Conservation (phyloP, 352 stramenopile species). For the Phytophthora niederhauseri region DNA sequence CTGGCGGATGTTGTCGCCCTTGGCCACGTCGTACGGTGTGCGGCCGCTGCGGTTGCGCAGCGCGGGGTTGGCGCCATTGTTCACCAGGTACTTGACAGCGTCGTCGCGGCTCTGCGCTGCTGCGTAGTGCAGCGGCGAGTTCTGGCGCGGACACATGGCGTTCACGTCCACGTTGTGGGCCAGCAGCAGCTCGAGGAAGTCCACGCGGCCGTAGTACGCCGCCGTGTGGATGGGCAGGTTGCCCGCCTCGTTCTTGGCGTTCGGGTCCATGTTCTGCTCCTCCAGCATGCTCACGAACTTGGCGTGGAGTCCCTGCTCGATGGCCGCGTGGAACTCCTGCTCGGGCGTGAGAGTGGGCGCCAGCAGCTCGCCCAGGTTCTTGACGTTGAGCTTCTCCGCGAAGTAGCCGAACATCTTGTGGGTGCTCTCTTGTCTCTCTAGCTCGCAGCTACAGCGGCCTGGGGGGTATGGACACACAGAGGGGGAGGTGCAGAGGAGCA, state of each 20-base stretch:
- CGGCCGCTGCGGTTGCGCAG: slow-evolving; percentile 78
- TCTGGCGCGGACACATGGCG: slow-evolving; percentile 62
- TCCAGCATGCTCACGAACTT: slow-evolving; percentile 81
- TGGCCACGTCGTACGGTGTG: slow-evolving; percentile 85
- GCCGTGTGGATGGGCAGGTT: slow-evolving; percentile 89
- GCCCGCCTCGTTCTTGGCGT: slow-evolving; percentile 70
- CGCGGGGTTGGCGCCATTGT: slow-evolving; percentile 74
- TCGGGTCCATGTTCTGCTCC: slow-evolving; percentile 69
- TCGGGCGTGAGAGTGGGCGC: slow-evolving; percentile 88
- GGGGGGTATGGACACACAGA: slow-evolving; percentile 7
- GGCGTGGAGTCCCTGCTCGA: slow-evolving; percentile 73
- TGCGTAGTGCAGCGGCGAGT: slow-evolving; percentile 85
- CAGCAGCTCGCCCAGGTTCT: slow-evolving; percentile 88
- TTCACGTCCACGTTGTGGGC: slow-evolving; percentile 76
- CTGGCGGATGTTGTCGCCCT: slow-evolving; percentile 86
- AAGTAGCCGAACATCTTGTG: slow-evolving; percentile 87
- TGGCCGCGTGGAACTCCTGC: slow-evolving; percentile 82
- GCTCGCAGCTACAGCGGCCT: slow-evolving; percentile 13
- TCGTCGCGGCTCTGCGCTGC: slow-evolving; percentile 80
- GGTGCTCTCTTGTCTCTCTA: not conserved
- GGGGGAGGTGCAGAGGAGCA: not conserved
- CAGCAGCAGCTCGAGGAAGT: slow-evolving; percentile 79
- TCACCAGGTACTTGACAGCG: slow-evolving; percentile 76
- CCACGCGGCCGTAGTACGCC: slow-evolving; percentile 77
- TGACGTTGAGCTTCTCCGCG: slow-evolving; percentile 90